Percentiles rank a stretch among this genome's conserved stretches.
These are phyloP conservation scores for Debaryomyces coudertii DNA, from an alignment of 1,139 yeast genomes.

Conservation along the genomic window DNA sequence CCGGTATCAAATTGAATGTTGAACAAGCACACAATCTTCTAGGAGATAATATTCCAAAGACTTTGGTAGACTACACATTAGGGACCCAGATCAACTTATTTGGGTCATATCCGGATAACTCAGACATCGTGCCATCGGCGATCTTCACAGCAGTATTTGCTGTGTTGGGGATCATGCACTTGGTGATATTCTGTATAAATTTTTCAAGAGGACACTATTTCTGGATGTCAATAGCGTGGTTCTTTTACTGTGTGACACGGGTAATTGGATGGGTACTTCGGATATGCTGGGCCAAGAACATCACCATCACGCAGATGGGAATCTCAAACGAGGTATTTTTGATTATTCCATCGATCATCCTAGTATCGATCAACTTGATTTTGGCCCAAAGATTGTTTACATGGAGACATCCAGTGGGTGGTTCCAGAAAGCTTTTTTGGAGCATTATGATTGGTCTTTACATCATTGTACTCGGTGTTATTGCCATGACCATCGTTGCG, in stretches of 20 bases:
- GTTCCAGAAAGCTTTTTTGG: constrained; percentile 60
- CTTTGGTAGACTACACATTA: constrained; percentile 37
- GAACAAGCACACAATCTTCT: constrained; percentile 30
- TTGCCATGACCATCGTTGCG: constrained; percentile 70
- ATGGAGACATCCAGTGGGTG: constrained; percentile 82
- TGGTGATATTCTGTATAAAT: constrained; percentile 54
- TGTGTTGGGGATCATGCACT: constrained; percentile 51
- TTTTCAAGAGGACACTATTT: constrained; percentile 65
- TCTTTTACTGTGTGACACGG: constrained; percentile 54
- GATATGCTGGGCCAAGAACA: constrained; percentile 58
- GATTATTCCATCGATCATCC: constrained; percentile 57
- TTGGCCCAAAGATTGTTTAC: constrained; percentile 79
- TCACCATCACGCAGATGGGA: constrained; percentile 52
- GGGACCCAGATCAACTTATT: constrained; percentile 55
- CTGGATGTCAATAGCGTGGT: constrained; percentile 58
- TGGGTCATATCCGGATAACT: constrained; percentile 64
- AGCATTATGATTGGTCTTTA: constrained; percentile 54
- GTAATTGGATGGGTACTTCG: constrained; percentile 64
- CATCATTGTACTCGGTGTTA: constrained; percentile 56
- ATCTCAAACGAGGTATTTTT: constrained; percentile 63
- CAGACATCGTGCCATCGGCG: constrained; percentile 65
- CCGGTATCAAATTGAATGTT: constrained; percentile 45
- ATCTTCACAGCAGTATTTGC: constrained; percentile 60
- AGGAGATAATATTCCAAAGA: constrained; percentile 40
- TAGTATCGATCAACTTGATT: constrained; percentile 63